Evolutionary conservation across 257 asterid species (phyloP).

Genomic region (Ehretia macrophylla): DNA sequence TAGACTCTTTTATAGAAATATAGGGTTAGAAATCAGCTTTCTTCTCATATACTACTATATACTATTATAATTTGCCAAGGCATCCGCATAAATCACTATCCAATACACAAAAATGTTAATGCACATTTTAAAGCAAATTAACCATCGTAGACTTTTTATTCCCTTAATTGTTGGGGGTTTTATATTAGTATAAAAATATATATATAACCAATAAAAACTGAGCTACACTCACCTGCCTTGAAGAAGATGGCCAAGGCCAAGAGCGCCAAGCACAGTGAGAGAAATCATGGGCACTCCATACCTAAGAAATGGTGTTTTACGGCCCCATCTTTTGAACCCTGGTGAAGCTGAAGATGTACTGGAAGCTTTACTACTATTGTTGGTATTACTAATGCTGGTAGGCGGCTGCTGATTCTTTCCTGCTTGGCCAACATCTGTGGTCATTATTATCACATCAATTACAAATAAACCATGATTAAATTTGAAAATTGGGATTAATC

Average conservation of each 20-base stretch:
- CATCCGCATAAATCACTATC: too few species aligned
- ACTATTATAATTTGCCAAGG: too few species aligned
- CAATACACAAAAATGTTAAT: too few species aligned
- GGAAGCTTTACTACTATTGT: neutral
- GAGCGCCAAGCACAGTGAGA: conserved; percentile 79
- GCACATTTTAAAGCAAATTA: too few species aligned
- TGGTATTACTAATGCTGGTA: neutral
- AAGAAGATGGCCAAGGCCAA: conserved; percentile 89
- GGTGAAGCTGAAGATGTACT: conserved; percentile 21
- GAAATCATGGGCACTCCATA: conserved; percentile 97
- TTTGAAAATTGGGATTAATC: neutral
- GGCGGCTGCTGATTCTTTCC: neutral
- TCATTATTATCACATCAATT: too few species aligned
- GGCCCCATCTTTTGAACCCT: conserved; percentile 70
- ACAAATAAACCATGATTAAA: neutral
- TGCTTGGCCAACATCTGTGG: neutral
- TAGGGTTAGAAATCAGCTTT: too few species aligned
- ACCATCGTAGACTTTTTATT: too few species aligned
- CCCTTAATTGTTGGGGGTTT: too few species aligned
- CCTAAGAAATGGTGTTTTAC: conserved; percentile 74
- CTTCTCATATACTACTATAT: too few species aligned
- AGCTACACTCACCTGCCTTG: conserved; percentile 75
- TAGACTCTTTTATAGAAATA: too few species aligned
- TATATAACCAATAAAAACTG: neutral
- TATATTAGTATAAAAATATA: too few species aligned